A percentile compares a stretch with the other conserved stretches of the same genome.
phyloP scores from a whole-genome alignment of 169 alveolate genomes.

The Neospora caninum region DNA sequence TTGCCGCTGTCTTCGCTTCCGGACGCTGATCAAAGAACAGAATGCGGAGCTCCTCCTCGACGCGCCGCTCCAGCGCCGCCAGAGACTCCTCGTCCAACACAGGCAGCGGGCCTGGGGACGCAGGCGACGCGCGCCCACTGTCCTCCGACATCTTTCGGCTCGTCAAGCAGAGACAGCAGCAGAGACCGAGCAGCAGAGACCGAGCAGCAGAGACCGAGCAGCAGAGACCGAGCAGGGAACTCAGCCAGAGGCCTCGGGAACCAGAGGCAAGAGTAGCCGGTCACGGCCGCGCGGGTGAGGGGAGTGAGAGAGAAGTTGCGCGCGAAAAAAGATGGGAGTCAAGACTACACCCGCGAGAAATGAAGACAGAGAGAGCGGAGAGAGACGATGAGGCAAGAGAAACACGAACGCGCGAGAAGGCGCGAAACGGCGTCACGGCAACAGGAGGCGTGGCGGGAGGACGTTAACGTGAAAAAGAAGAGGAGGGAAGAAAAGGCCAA shows the following conservation, averaged over 20 bases:
- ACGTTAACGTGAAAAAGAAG: neutral
- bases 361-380: too few relatives aligned
- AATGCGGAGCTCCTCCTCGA: constrained; percentile 45
- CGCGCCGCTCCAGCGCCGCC: neutral
- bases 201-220: neutral
- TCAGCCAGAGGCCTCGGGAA: neutral
- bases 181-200: neutral
- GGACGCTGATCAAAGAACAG: constrained; percentile 41
- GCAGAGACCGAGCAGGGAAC: neutral
- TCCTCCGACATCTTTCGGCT: neutral
- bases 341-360: too few relatives aligned
- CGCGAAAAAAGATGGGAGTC: too few relatives aligned
- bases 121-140: neutral
- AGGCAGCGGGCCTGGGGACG: neutral
- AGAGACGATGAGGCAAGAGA: neutral
- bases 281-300: too few relatives aligned
- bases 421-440: neutral
- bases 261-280: too few relatives aligned
- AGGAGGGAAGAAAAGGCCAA: neutral
- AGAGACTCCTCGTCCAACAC: neutral
- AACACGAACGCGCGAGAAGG: neutral
- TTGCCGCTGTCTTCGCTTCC: constrained; percentile 52
- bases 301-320: too few relatives aligned
- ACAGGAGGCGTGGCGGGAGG: neutral
- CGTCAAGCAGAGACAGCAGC: neutral